Evolutionary conservation across 305 asterid genomes (phyloP), one percentile per base, ranked within the genome.

Genomic region (Striga hermonthica): DNA sequence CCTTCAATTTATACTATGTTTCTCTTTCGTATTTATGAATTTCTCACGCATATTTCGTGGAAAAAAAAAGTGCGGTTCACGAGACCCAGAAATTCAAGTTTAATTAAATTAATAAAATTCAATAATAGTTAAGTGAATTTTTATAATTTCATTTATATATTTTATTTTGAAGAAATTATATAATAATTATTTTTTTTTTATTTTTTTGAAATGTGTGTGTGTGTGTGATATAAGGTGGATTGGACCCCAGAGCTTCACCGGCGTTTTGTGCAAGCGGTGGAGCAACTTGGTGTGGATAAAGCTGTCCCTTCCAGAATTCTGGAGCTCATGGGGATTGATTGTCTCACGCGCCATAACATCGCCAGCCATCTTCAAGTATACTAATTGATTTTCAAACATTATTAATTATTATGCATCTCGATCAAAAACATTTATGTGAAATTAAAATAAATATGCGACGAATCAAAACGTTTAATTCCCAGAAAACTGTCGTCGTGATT

Each of bases 281-380:
- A 91, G 79, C 90, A 91, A 65, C 82, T 91, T 10, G 96, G 98
- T 1, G 87, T 89, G 64, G 98, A 89, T 65, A 91, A 89, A 79
- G 96, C 96, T 8, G 96, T 91, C 60, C 98, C 98, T 70, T 91
- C 98, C 0, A 82, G 94, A 67, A 91, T 91, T 76, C 81, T 91
- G 13, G 98, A 91, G 78, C 88, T 88, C 37, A 91, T 91, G 98
- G 95, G 96, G 65, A 85, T 85, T 35, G 86, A 89, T 74, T 87
- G 98, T 74, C 98, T 91, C 74, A 91, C 98, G 70, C 95, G 98
- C 49, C 98, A 91, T 70, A 91, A 91, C 65, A 83, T 91, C 53
- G 98, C 98, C 2, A 91, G 98, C 74, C 98, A 91, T 86, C 98
- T 91, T 71, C 96, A 91, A 73, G 96, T 91, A 85, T n/a, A 73